A percentile compares a stretch with the other conserved stretches of the same genome.
phyloP scores from a whole-genome alignment of 2,329 filamentous ascomycete genomes.

The Lecanicillium sp. region DNA sequence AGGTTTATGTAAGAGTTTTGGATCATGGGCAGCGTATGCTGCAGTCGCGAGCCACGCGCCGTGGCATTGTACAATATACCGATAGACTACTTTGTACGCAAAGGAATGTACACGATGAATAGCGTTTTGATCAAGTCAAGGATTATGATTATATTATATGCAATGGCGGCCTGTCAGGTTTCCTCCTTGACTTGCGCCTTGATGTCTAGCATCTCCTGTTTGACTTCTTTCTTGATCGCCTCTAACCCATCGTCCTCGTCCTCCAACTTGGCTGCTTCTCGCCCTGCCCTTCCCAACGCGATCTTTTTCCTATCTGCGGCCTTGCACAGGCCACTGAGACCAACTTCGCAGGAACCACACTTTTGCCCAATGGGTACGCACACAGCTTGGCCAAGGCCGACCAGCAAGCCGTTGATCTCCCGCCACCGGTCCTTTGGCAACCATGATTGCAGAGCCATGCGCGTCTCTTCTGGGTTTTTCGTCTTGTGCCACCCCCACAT shows the following conservation, averaged over 20 bases:
- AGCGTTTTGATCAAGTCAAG: neutral
- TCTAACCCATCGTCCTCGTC: slow-evolving; percentile 18
- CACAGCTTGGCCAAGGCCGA: slow-evolving; percentile 81
- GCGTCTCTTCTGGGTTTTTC: slow-evolving; percentile 74
- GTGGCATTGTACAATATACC: slow-evolving; percentile 7
- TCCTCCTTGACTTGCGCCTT: slow-evolving; percentile 15
- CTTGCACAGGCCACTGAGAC: slow-evolving; percentile 68
- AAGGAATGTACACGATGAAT: slow-evolving; percentile 8
- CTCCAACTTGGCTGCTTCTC: slow-evolving; percentile 19
- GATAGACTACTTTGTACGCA: slow-evolving; percentile 6
- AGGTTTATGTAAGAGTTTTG: neutral
- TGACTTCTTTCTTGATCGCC: slow-evolving; percentile 18
- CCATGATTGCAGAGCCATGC: slow-evolving; percentile 71
- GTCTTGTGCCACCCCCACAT: slow-evolving; percentile 88
- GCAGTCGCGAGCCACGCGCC: neutral
- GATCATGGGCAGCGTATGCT: neutral
- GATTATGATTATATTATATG: neutral
- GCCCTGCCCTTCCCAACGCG: slow-evolving; percentile 17
- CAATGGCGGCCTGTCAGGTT: neutral
- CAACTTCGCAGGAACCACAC: slow-evolving; percentile 83
- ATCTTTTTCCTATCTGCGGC: slow-evolving; percentile 63
- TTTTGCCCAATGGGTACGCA: slow-evolving; percentile 73
- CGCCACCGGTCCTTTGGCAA: slow-evolving; percentile 80
- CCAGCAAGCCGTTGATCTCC: slow-evolving; percentile 85
- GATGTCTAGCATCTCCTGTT: slow-evolving; percentile 20